These are phyloP conservation scores for Sarocladiaceae sp. DNA, from an alignment of 2,329 filamentous ascomycete species.

Conservation along the genomic window DNA sequence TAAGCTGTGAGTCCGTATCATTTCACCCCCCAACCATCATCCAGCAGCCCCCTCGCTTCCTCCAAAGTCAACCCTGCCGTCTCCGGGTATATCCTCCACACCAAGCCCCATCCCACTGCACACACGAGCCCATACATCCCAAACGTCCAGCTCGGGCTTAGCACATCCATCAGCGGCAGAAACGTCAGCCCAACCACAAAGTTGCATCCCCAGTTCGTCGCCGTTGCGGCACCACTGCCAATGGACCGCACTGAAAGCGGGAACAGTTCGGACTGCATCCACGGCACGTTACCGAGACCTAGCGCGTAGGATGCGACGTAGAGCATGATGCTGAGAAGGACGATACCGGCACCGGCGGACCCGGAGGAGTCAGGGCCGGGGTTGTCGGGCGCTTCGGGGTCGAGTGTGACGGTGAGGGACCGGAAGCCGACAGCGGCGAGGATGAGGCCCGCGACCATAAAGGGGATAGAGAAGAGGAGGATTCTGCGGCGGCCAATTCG, in stretches of 20 bases:
- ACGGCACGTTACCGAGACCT: conserved; percentile 86
- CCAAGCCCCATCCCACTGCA: conserved; percentile 54
- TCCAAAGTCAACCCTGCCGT: conserved; percentile 77
- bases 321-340: conserved; percentile 69
- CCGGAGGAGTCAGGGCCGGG: conserved; percentile 14
- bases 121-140: conserved; percentile 72
- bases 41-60: conserved; percentile 66
- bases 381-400: conserved; percentile 7
- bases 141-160: conserved; percentile 75
- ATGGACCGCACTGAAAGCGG: conserved; percentile 67
- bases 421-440: conserved; percentile 66
- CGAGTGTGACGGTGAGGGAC: conserved; percentile 46
- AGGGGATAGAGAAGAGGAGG: conserved; percentile 73
- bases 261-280: conserved; percentile 94
- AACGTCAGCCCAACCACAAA: conserved; percentile 83
- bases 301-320: conserved; percentile 84
- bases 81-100: conserved; percentile 79
- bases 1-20: too few relatives aligned
- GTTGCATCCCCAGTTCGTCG: conserved; percentile 83
- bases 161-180: conserved; percentile 72
- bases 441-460: conserved; percentile 71
- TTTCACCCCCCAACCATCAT: conserved; percentile 64
- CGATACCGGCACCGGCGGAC: conserved; percentile 40
- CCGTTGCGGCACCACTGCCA: conserved; percentile 67
- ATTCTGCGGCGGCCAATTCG: conserved; percentile 72